phyloP scores from a whole-genome alignment of 345 rosid genomes.

The Camelina neglecta region DNA sequence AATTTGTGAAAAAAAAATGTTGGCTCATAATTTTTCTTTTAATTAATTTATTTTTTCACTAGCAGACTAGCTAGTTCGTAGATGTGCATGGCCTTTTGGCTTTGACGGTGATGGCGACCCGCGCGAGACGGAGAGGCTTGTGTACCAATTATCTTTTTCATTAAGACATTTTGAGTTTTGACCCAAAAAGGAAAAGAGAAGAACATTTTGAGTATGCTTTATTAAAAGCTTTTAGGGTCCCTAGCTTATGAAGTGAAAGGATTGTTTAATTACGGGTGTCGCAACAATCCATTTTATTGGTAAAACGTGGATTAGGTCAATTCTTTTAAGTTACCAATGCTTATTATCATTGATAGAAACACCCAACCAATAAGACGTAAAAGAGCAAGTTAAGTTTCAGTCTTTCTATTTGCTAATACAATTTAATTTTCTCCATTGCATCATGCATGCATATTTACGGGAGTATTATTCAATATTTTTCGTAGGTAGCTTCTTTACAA shows the following conservation, averaged over 20 bases:
- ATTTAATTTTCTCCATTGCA: background rate
- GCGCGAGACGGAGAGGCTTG: constrained; percentile 32
- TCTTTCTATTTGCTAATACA: constrained; percentile 15
- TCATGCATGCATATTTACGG: background rate
- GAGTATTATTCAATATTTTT: background rate
- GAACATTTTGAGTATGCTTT: constrained; percentile 23
- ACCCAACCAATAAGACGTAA: constrained; percentile 30
- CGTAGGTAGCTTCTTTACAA: constrained; percentile 2
- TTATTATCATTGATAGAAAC: constrained; percentile 12
- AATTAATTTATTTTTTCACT: background rate
- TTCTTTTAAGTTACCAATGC: constrained; percentile 6
- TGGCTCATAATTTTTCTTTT: background rate
- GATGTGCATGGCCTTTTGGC: constrained; percentile 38
- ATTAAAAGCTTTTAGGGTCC: constrained; percentile 12
- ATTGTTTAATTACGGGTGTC: constrained; percentile 18
- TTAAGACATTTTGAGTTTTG: constrained; percentile 1
- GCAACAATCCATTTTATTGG: constrained; percentile 16
- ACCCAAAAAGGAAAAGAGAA: constrained; percentile 6
- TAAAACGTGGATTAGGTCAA: constrained; percentile 19
- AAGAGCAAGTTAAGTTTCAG: background rate
- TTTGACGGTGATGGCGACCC: constrained; percentile 43
- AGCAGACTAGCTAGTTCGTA: background rate
- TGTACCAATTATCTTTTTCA: constrained; percentile 38
- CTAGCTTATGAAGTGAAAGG: background rate
- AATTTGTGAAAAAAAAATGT: background rate